Evolutionary conservation across 139 green algal species (phyloP).

Genomic region (Haematococcus lacustris): DNA sequence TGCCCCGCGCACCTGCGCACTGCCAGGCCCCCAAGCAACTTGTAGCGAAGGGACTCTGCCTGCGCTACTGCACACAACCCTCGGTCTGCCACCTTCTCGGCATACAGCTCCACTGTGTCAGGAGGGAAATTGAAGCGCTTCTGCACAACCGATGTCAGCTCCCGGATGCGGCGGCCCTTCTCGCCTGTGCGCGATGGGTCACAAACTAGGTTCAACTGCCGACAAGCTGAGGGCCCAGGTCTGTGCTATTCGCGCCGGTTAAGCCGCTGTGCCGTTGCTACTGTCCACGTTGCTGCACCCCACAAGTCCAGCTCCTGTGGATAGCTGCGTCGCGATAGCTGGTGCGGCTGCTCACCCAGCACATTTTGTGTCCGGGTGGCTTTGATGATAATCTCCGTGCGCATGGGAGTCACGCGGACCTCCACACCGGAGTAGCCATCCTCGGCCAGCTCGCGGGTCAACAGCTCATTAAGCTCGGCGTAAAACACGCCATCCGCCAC

Average conservation of each 20-base stretch:
- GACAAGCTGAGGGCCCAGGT: too few relatives aligned
- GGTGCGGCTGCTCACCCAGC: constrained; percentile 62
- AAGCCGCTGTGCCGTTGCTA: background rate
- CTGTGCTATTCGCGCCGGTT: too few relatives aligned
- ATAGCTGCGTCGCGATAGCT: background rate
- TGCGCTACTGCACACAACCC: constrained; percentile 97
- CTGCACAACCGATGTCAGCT: constrained; percentile 97
- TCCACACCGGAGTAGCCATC: constrained; percentile 98
- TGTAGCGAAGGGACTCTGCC: constrained; percentile 98
- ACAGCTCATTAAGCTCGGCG: constrained; percentile 98
- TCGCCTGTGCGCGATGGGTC: too few relatives aligned
- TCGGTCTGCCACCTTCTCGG: constrained; percentile 97
- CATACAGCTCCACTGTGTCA: constrained; percentile 95
- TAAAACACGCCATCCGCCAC: constrained; percentile 98
- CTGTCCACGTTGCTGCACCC: constrained; percentile 2
- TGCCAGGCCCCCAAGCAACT: constrained; percentile 96
- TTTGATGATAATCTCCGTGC: constrained; percentile 99
- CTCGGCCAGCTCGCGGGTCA: constrained; percentile 87
- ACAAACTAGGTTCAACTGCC: too few relatives aligned
- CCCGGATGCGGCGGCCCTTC: constrained; percentile 96
- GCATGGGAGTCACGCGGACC: constrained; percentile 94
- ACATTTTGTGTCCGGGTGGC: constrained; percentile 97
- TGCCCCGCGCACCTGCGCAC: constrained; percentile 63
- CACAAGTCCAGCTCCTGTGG: too few relatives aligned
- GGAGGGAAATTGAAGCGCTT: constrained; percentile 98